Conservation (phyloP, 768 basidiomycete genomes). For the Boletellus emodensis region DNA sequence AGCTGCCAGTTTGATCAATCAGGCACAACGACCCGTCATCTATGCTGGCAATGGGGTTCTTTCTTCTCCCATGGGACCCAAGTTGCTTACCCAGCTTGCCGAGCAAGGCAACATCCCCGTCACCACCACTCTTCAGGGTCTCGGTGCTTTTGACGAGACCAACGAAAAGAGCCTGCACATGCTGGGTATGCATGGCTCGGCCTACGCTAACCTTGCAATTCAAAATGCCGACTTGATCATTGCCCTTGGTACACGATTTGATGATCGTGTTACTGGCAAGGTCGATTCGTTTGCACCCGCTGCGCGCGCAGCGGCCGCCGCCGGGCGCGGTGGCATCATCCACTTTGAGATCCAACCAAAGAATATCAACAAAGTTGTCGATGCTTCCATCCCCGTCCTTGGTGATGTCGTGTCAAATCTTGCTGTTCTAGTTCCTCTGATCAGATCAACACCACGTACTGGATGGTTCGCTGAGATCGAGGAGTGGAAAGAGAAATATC, state of each 20-base stretch:
- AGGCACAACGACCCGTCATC: constrained; percentile 84
- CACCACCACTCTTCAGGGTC: constrained; percentile 92
- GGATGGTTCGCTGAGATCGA: constrained; percentile 85
- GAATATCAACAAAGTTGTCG: constrained; percentile 98
- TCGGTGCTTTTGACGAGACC: constrained; percentile 93
- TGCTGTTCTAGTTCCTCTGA: constrained; percentile 74
- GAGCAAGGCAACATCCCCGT: constrained; percentile 93
- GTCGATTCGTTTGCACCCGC: constrained; percentile 87
- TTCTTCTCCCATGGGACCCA: constrained; percentile 74
- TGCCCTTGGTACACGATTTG: constrained; percentile 93
- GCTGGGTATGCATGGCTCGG: constrained; percentile 98
- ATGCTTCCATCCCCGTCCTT: constrained; percentile 89
- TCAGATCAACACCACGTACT: constrained; percentile 57
- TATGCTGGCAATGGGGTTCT: constrained; percentile 93
- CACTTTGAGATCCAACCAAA: constrained; percentile 99
- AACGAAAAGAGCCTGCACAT: constrained; percentile 87
- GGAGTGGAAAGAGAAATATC: constrained; percentile 81
- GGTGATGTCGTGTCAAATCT: constrained; percentile 91
- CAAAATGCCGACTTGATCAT: constrained; percentile 97
- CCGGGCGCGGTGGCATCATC: constrained; percentile 93
- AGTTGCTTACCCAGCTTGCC: constrained; percentile 72
- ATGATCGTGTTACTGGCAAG: constrained; percentile 96
- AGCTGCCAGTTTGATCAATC: constrained; percentile 89
- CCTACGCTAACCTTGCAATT: constrained; percentile 97
- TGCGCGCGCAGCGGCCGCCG: constrained; percentile 77